These are phyloP conservation scores for Podosphaera fusca DNA, from an alignment of 2,329 filamentous ascomycete species.

Conservation along the genomic window DNA sequence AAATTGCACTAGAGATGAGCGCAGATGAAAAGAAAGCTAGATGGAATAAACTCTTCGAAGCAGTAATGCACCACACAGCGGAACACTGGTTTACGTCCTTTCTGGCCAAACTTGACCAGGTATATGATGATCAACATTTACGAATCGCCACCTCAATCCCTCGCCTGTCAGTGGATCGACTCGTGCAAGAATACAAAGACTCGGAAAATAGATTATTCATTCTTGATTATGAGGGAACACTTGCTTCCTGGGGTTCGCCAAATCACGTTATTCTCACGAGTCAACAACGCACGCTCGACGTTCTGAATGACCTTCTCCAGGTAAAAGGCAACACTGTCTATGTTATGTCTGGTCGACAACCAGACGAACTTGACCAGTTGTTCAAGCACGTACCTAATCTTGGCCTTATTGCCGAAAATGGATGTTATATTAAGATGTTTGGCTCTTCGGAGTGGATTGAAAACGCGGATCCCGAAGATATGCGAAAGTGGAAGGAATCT, in stretches of 20 bases:
- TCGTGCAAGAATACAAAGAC: conserved; percentile 41
- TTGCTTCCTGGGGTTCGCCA: conserved; percentile 69
- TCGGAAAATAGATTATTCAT: conserved; percentile 58
- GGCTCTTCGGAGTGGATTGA: conserved; percentile 49
- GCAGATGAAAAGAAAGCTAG: conserved; percentile 48
- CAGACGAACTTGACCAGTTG: conserved; percentile 67
- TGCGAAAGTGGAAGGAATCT: conserved; percentile 59
- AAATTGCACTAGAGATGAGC: conserved; percentile 58
- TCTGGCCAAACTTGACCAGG: conserved; percentile 43
- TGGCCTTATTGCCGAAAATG: conserved; percentile 84
- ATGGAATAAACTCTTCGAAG: conserved; percentile 50
- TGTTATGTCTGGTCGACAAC: conserved; percentile 74
- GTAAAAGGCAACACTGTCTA: conserved; percentile 73
- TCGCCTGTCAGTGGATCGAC: conserved; percentile 45
- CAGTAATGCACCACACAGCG: conserved; percentile 63
- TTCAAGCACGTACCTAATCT: conserved; percentile 67
- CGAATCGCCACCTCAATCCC: conserved; percentile 74
- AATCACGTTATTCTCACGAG: conserved; percentile 69
- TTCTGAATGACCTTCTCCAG: conserved; percentile 57
- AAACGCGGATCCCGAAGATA: conserved; percentile 49
- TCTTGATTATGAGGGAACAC: conserved; percentile 79
- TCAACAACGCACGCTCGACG: conserved; percentile 59
- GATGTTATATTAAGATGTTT: conserved; percentile 63
- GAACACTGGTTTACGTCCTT: conserved; percentile 70
- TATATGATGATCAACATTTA: conserved; percentile 63